Evolutionary conservation across 192 early-diverging fungal genomes (phyloP).

Genomic region (Thoreauomyces humboldtii): DNA sequence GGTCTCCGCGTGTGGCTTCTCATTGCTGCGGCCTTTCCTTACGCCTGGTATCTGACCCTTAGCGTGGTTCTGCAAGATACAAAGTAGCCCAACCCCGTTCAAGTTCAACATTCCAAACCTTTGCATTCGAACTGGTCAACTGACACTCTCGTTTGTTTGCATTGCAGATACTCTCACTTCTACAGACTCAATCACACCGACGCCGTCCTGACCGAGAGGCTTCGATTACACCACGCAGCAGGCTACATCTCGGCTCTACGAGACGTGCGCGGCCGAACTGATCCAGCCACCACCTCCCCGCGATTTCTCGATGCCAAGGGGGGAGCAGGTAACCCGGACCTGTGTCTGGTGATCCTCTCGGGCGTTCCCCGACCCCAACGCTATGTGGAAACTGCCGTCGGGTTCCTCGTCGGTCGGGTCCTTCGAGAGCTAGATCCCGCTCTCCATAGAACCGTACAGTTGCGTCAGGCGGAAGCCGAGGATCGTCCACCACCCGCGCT

Average conservation of each 20-base stretch:
- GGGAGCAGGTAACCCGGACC: background rate
- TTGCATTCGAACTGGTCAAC: too few species aligned
- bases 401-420: background rate
- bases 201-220: background rate
- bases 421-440: background rate
- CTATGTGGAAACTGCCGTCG: background rate
- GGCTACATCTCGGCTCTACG: background rate
- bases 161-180: slow-evolving; percentile 7
- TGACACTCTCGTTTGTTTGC: too few species aligned
- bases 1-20: too few species aligned
- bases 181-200: background rate
- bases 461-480: background rate
- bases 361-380: background rate
- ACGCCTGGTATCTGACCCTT: too few species aligned
- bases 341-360: background rate
- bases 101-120: too few species aligned
- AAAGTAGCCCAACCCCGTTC: too few species aligned
- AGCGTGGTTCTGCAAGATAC: too few species aligned
- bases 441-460: background rate
- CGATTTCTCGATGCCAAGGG: background rate
- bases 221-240: background rate
- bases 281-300: background rate
- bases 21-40: too few species aligned
- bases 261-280: background rate
- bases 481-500: background rate